Percentiles rank a stretch among this genome's conserved stretches.
These are phyloP conservation scores for Thamnidium elegans DNA, from an alignment of 192 early-diverging fungal genomes.

Conservation along the genomic window DNA sequence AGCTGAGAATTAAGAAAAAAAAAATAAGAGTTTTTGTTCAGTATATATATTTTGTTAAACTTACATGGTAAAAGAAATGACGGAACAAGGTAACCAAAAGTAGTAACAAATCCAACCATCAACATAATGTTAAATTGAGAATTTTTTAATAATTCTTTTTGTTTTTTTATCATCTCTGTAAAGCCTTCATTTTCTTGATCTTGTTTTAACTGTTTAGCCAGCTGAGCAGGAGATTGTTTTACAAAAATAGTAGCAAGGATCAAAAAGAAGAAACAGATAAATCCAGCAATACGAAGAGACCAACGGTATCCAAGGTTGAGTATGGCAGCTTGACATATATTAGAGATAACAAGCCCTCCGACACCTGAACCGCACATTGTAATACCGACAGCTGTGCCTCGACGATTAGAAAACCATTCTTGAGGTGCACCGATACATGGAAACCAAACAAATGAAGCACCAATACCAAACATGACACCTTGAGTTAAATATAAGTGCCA, in stretches of 20 bases:
- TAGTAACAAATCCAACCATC: slow-evolving; percentile 38
- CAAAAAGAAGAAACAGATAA: slow-evolving; percentile 52
- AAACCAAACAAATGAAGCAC: slow-evolving; percentile 31
- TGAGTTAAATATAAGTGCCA: slow-evolving; percentile 63
- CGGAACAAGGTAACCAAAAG: slow-evolving; percentile 45
- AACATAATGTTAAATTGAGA: slow-evolving; percentile 33
- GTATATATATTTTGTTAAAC: too few relatives aligned
- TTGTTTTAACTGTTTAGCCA: slow-evolving; percentile 10
- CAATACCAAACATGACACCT: slow-evolving; percentile 55
- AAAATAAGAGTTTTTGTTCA: not conserved
- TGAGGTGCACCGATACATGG: slow-evolving; percentile 39
- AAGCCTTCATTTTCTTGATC: slow-evolving; percentile 24
- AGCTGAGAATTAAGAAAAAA: slow-evolving; percentile 18
- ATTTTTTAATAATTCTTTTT: slow-evolving; percentile 34
- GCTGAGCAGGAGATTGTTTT: slow-evolving; percentile 22
- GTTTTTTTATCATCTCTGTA: not conserved
- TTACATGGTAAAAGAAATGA: slow-evolving; percentile 35
- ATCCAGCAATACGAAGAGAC: slow-evolving; percentile 60
- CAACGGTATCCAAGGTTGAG: slow-evolving; percentile 55
- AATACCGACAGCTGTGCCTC: slow-evolving; percentile 55
- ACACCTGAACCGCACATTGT: slow-evolving; percentile 63
- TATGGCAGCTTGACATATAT: slow-evolving; percentile 60
- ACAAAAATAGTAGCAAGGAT: slow-evolving; percentile 36
- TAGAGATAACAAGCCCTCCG: slow-evolving; percentile 65
- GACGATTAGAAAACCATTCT: slow-evolving; percentile 57